phyloP scores from a whole-genome alignment of 2,329 filamentous ascomycete species.

The Nemania sp. region DNA sequence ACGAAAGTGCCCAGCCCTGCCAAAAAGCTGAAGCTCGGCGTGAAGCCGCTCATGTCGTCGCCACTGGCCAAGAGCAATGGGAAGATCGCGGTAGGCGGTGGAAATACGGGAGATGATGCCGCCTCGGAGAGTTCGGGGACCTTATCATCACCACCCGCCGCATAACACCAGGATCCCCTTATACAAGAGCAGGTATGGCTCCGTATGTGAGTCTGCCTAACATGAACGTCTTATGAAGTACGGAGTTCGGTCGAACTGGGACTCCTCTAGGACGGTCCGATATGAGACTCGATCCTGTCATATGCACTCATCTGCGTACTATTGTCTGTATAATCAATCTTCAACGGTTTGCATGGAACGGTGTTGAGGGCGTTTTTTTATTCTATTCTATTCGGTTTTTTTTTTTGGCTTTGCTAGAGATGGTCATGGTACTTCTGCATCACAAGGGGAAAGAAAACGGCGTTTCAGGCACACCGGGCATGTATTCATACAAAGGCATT shows the following conservation, averaged over 20 bases:
- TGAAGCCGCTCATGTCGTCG: slow-evolving; percentile 54
- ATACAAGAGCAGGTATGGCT: not conserved
- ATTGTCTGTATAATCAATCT: slow-evolving; percentile 35
- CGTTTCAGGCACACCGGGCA: slow-evolving; percentile 26
- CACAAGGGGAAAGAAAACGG: slow-evolving; percentile 28
- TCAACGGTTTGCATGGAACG: slow-evolving; percentile 36
- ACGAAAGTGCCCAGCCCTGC: slow-evolving; percentile 49
- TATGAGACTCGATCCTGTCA: not conserved
- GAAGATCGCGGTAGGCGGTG: slow-evolving; percentile 40
- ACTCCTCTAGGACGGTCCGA: not conserved
- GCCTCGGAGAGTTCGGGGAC: slow-evolving; percentile 62
- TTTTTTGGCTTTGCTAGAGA: slow-evolving; percentile 11
- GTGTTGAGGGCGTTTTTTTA: slow-evolving; percentile 30
- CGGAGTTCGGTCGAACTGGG: not conserved
- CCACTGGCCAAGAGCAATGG: slow-evolving; percentile 55
- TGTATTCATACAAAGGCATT: slow-evolving; percentile 31
- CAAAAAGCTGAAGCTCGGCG: slow-evolving; percentile 51
- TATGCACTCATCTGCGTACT: slow-evolving; percentile 19
- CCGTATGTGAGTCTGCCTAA: not conserved
- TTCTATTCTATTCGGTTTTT: not conserved
- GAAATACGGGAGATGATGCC: slow-evolving; percentile 46
- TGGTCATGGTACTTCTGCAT: slow-evolving; percentile 33
- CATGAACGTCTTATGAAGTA: not conserved
- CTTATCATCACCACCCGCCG: slow-evolving; percentile 56
- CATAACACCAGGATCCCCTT: slow-evolving; percentile 24